Percentiles rank a stretch among this genome's conserved stretches.
phyloP scores from a whole-genome alignment of 352 stramenopile genomes.

The Phytophthora pini region DNA sequence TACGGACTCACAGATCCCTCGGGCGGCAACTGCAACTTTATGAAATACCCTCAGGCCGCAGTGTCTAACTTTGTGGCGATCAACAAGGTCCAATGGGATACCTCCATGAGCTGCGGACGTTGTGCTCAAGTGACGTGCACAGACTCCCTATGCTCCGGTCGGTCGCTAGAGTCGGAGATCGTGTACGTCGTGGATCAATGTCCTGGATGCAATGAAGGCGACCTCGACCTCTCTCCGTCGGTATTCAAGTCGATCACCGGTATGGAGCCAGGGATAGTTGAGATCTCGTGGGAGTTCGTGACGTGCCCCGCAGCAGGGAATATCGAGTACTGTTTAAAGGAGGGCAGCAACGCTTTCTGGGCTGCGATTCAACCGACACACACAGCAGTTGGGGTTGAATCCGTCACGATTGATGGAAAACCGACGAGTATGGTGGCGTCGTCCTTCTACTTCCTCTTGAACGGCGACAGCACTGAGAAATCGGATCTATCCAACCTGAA shows the following conservation, averaged over 20 bases:
- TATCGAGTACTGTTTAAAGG: slow-evolving; percentile 28
- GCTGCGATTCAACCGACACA: slow-evolving; percentile 29
- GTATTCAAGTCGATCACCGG: slow-evolving; percentile 31
- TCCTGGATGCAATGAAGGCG: slow-evolving; percentile 22
- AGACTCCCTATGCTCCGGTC: slow-evolving; percentile 14
- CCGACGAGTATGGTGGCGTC: slow-evolving; percentile 67
- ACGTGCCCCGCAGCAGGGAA: slow-evolving; percentile 17
- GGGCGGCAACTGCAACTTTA: slow-evolving; percentile 33
- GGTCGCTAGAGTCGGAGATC: slow-evolving; percentile 18
- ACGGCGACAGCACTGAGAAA: slow-evolving; percentile 44
- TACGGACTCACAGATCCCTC: slow-evolving; percentile 24
- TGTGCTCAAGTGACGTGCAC: slow-evolving; percentile 28
- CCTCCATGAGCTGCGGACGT: slow-evolving; percentile 26
- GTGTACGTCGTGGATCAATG: slow-evolving; percentile 34
- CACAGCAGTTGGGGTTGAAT: slow-evolving; percentile 14
- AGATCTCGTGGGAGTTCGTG: slow-evolving; percentile 34
- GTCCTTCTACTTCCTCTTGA: slow-evolving; percentile 66
- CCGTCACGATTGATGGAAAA: slow-evolving; percentile 25
- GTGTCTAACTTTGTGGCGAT: slow-evolving; percentile 24
- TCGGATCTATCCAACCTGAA: slow-evolving; percentile 48
- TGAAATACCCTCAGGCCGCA: slow-evolving; percentile 11
- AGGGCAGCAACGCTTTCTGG: slow-evolving; percentile 29
- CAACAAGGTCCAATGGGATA: slow-evolving; percentile 30
- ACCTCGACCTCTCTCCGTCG: slow-evolving; percentile 25
- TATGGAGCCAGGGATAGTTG: slow-evolving; percentile 3